These are phyloP conservation scores for Penicillium lagena DNA, from an alignment of 495 filamentous ascomycete genomes.

Conservation along the genomic window DNA sequence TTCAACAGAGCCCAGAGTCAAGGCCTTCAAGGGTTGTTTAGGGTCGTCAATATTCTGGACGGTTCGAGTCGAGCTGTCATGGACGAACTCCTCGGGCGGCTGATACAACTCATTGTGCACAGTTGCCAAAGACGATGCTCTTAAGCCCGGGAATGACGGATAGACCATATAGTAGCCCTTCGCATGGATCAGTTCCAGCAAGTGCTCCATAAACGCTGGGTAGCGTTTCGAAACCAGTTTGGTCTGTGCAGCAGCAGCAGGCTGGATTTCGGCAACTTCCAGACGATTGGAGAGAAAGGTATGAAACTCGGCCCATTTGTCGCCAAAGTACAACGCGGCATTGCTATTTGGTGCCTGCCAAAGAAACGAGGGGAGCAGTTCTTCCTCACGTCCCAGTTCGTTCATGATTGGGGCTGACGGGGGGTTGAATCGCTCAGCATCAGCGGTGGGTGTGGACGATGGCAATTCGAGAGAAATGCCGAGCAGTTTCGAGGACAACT, in stretches of 20 bases:
- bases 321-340: slow-evolving; percentile 72
- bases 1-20: slow-evolving; percentile 8
- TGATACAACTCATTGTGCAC: slow-evolving; percentile 69
- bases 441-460: slow-evolving; percentile 47
- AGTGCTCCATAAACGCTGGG: slow-evolving; percentile 72
- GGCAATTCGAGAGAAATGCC: slow-evolving; percentile 76
- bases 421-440: slow-evolving; percentile 41
- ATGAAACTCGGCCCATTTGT: slow-evolving; percentile 78
- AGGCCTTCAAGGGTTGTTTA: slow-evolving; percentile 1
- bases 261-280: slow-evolving; percentile 37
- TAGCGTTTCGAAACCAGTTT: slow-evolving; percentile 51
- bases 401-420: slow-evolving; percentile 27
- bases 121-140: slow-evolving; percentile 46
- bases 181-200: slow-evolving; percentile 63
- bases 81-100: slow-evolving; percentile 55
- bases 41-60: slow-evolving; percentile 5
- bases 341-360: slow-evolving; percentile 80
- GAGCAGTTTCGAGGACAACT: slow-evolving; percentile 48
- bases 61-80: background rate
- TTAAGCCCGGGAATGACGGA: slow-evolving; percentile 47
- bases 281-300: slow-evolving; percentile 59
- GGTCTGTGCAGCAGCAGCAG: slow-evolving; percentile 7
- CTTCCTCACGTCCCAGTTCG: slow-evolving; percentile 10
- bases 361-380: slow-evolving; percentile 52
- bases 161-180: slow-evolving; percentile 72